Base-by-base conservation (phyloP, 495 filamentous ascomycete species). In the Lichenothelia convexa region DNA sequence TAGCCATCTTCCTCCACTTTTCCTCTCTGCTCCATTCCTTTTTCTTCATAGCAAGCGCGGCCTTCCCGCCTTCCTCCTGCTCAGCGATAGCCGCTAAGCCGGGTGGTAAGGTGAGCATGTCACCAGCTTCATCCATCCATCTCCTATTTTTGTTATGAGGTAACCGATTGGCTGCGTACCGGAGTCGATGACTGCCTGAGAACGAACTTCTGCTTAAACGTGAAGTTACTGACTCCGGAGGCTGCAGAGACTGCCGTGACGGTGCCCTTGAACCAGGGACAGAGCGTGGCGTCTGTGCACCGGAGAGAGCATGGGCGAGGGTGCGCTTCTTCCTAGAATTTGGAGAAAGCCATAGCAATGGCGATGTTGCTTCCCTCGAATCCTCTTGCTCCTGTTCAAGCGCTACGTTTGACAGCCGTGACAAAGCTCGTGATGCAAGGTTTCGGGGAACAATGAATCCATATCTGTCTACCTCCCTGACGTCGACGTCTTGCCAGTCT, bases 1-100 rank as follows among this genome's bases (percentile, higher is more conserved):
- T 78, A 16, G 87, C 91, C 89, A 99, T 99, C 56, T 86, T 91
- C 30, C 76, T 65, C 89, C 89, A 99, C 48, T 99, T 99, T 47
- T 93, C 85, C 27, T 91, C 75, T 9, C 89, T 67, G 39, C 71
- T 64, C 61, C 70, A 73, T 53, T 97, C 89, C 48, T 85, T 89
- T 47, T 70, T 71, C 46, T 78, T 83, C 34, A 74, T 60, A 5
- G 59, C 67, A 40, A 72, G 68, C 13, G 67, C 59, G 2, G 57
- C 56, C 39, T 64, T 69, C n/a, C 68, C 67, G 6, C 55, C 62
- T 36, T 75, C 70, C 12, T 64, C 65, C 38, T 75, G 61, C 38
- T 81, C 76, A 2, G 58, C 60, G 31, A 72, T 61, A 32, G 72
- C 63, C 1, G 71, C 62, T 11, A 81, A 54, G 12, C 77, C 75